Conservation (phyloP, 192 early-diverging fungal species). For the Backusella circina region DNA sequence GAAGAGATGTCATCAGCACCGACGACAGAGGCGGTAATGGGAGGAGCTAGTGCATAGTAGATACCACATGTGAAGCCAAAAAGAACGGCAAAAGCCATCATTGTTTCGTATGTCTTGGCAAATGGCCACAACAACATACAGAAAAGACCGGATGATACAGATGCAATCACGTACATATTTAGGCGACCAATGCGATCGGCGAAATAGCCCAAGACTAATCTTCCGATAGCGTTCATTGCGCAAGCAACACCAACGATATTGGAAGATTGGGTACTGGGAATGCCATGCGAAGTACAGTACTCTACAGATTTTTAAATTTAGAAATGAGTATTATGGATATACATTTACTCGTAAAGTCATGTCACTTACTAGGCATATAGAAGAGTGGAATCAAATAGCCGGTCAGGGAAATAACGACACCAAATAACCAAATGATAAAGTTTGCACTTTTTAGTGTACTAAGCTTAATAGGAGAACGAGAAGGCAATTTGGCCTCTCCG, state of each 20-base stretch:
- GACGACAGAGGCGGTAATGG: conserved; percentile 29
- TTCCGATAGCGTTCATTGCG: conserved; percentile 27
- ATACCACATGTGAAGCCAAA: conserved; percentile 29
- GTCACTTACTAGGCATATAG: conserved; percentile 29
- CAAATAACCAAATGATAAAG: conserved; percentile 30
- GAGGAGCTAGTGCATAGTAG: conserved; percentile 28
- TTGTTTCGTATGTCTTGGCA: conserved; percentile 18
- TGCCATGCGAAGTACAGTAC: conserved; percentile 16
- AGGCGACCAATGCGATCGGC: conserved; percentile 31
- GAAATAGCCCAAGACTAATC: conserved; percentile 22
- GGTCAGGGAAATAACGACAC: conserved; percentile 25
- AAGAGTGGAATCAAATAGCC: conserved; percentile 44
- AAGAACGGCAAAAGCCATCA: conserved; percentile 27
- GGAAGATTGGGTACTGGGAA: conserved; percentile 10
- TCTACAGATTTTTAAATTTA: conserved; percentile 7
- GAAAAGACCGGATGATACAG: conserved; percentile 15
- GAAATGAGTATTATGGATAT: neutral
- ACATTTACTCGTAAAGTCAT: neutral
- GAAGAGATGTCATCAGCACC: conserved; percentile 19
- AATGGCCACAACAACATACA: conserved; percentile 27
- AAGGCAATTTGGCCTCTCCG: neutral
- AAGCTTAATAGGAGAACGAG: conserved; percentile 12
- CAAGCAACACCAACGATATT: conserved; percentile 20
- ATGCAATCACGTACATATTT: conserved; percentile 23
- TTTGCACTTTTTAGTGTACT: conserved; percentile 18